Evolutionary conservation across 2,329 filamentous ascomycete species (phyloP).

Genomic region (Teratosphaeria nubilosa): DNA sequence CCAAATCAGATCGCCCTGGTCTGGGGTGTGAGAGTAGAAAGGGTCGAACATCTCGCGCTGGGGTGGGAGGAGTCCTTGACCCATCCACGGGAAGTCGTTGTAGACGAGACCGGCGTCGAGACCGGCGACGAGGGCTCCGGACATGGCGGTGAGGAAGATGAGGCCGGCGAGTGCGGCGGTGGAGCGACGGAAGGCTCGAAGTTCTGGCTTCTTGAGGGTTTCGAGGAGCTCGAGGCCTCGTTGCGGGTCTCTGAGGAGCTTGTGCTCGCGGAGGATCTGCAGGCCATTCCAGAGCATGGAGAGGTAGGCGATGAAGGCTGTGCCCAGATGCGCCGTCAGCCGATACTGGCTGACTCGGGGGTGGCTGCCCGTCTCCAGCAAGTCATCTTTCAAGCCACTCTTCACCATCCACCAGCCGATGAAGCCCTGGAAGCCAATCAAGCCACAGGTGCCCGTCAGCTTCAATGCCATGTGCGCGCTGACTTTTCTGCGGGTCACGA

Average conservation of each 20-base stretch:
- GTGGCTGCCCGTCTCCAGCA: conserved; percentile 83
- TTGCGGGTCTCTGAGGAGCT: conserved; percentile 55
- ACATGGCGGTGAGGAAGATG: conserved; percentile 85
- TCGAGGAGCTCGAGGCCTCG: conserved; percentile 46
- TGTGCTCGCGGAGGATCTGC: conserved; percentile 66
- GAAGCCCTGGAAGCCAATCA: conserved; percentile 91
- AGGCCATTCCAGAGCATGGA: conserved; percentile 91
- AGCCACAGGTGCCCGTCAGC: conserved; percentile 68
- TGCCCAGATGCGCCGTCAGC: conserved; percentile 75
- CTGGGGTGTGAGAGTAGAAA: conserved; percentile 80
- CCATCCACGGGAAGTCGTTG: conserved; percentile 98
- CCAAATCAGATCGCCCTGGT: conserved; percentile 83
- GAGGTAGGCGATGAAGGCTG: conserved; percentile 85
- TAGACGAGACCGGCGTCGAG: conserved; percentile 96
- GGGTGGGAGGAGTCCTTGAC: conserved; percentile 69
- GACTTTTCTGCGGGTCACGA: conserved; percentile 70
- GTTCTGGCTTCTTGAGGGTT: conserved; percentile 54
- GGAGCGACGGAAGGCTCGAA: conserved; percentile 63
- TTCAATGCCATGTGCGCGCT: conserved; percentile 66
- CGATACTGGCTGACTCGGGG: conserved; percentile 93
- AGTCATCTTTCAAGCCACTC: conserved; percentile 86
- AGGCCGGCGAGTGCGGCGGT: conserved; percentile 62
- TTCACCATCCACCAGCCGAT: conserved; percentile 99
- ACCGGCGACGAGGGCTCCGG: conserved; percentile 84
- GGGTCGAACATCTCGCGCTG: conserved; percentile 71